Conservation (phyloP, 2,329 filamentous ascomycete genomes). For the Nothophaeocryptopus gaeumannii region DNA sequence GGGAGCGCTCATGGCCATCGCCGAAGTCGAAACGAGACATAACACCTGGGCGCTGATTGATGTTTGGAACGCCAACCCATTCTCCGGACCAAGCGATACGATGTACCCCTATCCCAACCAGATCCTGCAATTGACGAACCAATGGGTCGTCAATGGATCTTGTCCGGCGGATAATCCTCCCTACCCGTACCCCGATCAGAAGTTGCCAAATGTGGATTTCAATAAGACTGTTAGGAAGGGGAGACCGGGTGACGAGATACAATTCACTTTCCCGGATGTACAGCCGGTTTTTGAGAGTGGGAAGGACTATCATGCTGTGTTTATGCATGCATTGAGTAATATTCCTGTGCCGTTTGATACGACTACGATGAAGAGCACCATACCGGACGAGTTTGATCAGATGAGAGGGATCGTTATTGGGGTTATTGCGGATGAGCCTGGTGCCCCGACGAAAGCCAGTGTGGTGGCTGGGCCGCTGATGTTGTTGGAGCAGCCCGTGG, state of each 20-base stretch:
- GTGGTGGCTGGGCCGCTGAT: conserved; percentile 42
- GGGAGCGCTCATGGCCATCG: conserved; percentile 41
- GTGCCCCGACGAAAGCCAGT: conserved; percentile 39
- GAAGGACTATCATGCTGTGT: conserved; percentile 42
- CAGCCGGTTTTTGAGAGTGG: conserved; percentile 26
- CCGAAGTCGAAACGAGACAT: conserved; percentile 41
- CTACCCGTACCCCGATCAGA: conserved; percentile 40
- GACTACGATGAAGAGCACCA: conserved; percentile 33
- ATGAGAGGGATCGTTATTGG: conserved; percentile 39
- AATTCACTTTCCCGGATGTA: conserved; percentile 30
- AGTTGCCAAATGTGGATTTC: conserved; percentile 29
- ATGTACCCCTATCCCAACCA: conserved; percentile 45
- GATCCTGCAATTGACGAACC: conserved; percentile 40
- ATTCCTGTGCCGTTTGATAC: conserved; percentile 40
- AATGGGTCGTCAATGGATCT: conserved; percentile 33
- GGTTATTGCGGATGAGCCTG: conserved; percentile 38
- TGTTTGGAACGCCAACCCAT: conserved; percentile 41
- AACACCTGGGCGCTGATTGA: conserved; percentile 44
- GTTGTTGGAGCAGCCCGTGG: conserved; percentile 38
- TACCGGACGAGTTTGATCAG: conserved; percentile 38
- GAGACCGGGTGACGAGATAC: conserved; percentile 34
- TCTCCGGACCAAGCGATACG: conserved; percentile 43
- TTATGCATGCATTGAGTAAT: conserved; percentile 41
- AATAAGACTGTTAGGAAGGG: conserved; percentile 30
- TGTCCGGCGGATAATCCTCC: conserved; percentile 39